phyloP scores from a whole-genome alignment of 257 asterid species.

The Mitragyna speciosa region DNA sequence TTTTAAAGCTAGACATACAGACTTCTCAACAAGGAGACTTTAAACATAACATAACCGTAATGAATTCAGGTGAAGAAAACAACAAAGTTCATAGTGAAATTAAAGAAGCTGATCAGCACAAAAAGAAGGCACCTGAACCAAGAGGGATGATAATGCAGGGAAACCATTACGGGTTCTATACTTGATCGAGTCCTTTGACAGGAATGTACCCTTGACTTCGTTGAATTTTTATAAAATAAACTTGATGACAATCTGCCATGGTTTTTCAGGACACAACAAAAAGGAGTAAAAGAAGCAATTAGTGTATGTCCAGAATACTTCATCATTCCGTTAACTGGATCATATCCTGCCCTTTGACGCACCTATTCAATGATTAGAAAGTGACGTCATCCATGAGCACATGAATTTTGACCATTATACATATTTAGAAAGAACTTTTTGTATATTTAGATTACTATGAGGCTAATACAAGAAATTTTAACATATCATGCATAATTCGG shows the following conservation, averaged over 20 bases:
- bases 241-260: constrained; percentile 58
- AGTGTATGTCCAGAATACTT: constrained; percentile 63
- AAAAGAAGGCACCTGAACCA: constrained; percentile 78
- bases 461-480: not conserved
- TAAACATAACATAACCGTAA: not conserved
- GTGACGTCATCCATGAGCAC: constrained; percentile 53
- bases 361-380: constrained; percentile 64
- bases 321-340: constrained; percentile 54
- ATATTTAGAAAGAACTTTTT: not conserved
- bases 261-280: constrained; percentile 65
- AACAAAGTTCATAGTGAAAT: not conserved
- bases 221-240: constrained; percentile 33
- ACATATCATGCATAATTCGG: not conserved
- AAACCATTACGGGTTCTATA: constrained; percentile 60
- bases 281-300: constrained; percentile 69
- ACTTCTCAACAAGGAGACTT: not conserved
- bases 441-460: not conserved
- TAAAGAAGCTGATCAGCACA: not conserved
- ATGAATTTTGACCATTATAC: constrained; percentile 11
- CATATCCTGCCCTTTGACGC: constrained; percentile 48
- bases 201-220: constrained; percentile 46
- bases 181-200: constrained; percentile 40
- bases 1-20: not conserved
- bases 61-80: constrained; percentile 19
- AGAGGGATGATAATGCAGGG: constrained; percentile 63